phyloP scores from a whole-genome alignment of 495 filamentous ascomycete genomes.

The Rusavskia elegans region DNA sequence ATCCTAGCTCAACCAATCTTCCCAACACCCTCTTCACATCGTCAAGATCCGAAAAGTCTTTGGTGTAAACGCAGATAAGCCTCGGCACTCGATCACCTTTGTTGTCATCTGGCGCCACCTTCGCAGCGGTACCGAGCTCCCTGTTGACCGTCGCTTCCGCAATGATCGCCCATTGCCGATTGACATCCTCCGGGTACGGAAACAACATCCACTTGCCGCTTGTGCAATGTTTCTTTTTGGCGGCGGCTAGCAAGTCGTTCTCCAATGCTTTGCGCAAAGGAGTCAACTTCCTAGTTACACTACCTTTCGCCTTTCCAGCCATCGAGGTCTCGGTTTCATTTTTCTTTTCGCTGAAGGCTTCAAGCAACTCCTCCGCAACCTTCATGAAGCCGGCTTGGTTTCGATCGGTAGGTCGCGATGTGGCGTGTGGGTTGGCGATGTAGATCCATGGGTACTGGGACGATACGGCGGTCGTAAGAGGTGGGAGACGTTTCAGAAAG shows the following conservation, averaged over 20 bases:
- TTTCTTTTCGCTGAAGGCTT: slow-evolving; percentile 23
- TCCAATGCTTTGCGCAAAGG: slow-evolving; percentile 34
- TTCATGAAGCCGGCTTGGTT: slow-evolving; percentile 27
- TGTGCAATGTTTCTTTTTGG: slow-evolving; percentile 35
- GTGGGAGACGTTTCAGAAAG: slow-evolving; percentile 52
- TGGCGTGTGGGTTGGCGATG: slow-evolving; percentile 35
- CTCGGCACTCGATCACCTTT: slow-evolving; percentile 17
- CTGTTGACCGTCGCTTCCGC: slow-evolving; percentile 45
- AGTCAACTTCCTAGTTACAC: slow-evolving; percentile 32
- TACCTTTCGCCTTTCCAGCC: slow-evolving; percentile 20
- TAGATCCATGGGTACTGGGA: slow-evolving; percentile 47
- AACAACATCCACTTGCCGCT: slow-evolving; percentile 87
- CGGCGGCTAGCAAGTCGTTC: slow-evolving; percentile 37
- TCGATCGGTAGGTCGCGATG: slow-evolving; percentile 13
- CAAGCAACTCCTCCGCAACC: slow-evolving; percentile 26
- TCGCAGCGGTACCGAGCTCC: slow-evolving; percentile 50
- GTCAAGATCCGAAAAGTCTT: slow-evolving; percentile 47
- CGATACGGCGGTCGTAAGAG: slow-evolving; percentile 32
- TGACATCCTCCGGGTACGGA: slow-evolving; percentile 34
- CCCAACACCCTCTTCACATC: slow-evolving; percentile 53
- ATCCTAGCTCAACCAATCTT: slow-evolving; percentile 39
- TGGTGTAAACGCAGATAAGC: slow-evolving; percentile 64
- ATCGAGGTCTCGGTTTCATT: slow-evolving; percentile 22
- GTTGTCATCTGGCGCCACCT: slow-evolving; percentile 45
- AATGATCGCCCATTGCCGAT: slow-evolving; percentile 46